Percentiles rank a stretch among this genome's conserved stretches.
These are phyloP conservation scores for Metschnikowia bowlesiae DNA, from an alignment of 805 yeast genomes.

Conservation along the genomic window DNA sequence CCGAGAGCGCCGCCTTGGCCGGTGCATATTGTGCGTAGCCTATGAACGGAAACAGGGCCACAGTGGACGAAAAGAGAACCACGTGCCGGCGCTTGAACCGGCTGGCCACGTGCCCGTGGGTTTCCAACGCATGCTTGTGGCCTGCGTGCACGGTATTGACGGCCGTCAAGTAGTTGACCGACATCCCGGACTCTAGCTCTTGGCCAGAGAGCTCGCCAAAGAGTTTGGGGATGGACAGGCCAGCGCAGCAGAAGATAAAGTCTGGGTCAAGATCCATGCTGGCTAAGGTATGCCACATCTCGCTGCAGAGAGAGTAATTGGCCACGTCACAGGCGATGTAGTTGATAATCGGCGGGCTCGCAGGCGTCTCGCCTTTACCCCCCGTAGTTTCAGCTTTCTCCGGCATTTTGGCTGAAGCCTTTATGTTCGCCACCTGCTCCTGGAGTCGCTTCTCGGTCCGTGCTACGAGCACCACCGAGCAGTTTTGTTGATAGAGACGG, in stretches of 20 bases:
- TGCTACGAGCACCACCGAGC: conserved; percentile 71
- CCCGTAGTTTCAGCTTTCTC: neutral
- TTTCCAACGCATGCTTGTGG: conserved; percentile 36
- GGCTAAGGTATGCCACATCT: conserved; percentile 37
- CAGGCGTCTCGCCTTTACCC: neutral
- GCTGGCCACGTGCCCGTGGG: conserved; percentile 6
- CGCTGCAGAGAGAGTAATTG: conserved; percentile 45
- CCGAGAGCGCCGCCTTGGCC: conserved; percentile 72
- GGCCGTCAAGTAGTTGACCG: conserved; percentile 69
- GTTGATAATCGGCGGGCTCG: neutral
- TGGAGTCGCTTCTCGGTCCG: conserved; percentile 61
- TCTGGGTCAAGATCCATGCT: conserved; percentile 51
- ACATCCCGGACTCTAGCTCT: conserved; percentile 59
- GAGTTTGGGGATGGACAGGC: conserved; percentile 74
- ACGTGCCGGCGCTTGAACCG: conserved; percentile 48
- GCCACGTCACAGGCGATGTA: conserved; percentile 66
- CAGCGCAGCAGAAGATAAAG: conserved; percentile 80
- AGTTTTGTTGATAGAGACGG: conserved; percentile 48
- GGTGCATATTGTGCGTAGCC: conserved; percentile 95
- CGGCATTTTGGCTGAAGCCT: conserved; percentile 1
- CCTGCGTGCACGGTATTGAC: conserved; percentile 66
- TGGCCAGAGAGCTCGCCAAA: conserved; percentile 60
- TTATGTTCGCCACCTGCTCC: conserved; percentile 44
- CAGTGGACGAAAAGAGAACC: conserved; percentile 64
- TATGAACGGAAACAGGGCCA: conserved; percentile 80